These are phyloP conservation scores for Termitomyces sp. DNA, from an alignment of 768 basidiomycete genomes.

Conservation along the genomic window DNA sequence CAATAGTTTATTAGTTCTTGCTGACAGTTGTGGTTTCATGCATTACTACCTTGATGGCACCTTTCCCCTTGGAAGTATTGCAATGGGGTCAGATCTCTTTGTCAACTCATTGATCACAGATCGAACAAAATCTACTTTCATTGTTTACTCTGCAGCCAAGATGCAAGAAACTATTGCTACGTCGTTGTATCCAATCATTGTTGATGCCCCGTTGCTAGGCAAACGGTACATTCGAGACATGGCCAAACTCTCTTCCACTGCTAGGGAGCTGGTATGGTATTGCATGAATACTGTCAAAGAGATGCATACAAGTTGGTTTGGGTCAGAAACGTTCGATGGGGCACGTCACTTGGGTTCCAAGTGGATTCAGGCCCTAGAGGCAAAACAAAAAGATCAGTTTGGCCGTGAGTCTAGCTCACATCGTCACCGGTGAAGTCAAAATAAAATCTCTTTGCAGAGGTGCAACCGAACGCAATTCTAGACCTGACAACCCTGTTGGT, in stretches of 20 bases:
- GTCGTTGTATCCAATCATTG: conserved; percentile 34
- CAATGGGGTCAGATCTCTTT: conserved; percentile 24
- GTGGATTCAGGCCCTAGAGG: conserved; percentile 64
- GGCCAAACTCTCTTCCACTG: conserved; percentile 62
- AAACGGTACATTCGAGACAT: conserved; percentile 58
- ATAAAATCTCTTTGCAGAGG: conserved; percentile 32
- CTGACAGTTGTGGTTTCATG: conserved; percentile 53
- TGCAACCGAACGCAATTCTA: conserved; percentile 55
- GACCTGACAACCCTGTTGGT: conserved; percentile 68
- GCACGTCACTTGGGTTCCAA: conserved; percentile 68
- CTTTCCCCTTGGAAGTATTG: conserved; percentile 59
- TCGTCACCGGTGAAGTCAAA: not conserved
- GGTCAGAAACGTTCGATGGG: conserved; percentile 57
- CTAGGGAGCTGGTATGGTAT: conserved; percentile 71
- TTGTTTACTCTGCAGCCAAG: conserved; percentile 35
- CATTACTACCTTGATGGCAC: conserved; percentile 72
- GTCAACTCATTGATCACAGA: conserved; percentile 42
- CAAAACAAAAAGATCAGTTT: conserved; percentile 59
- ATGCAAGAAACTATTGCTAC: conserved; percentile 20
- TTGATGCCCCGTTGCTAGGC: conserved; percentile 54
- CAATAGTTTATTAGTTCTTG: conserved; percentile 59
- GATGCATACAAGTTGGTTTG: conserved; percentile 69
- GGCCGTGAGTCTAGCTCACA: conserved; percentile 41
- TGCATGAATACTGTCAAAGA: conserved; percentile 64
- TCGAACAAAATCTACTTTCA: conserved; percentile 38